Conservation (phyloP, 2,329 filamentous ascomycete genomes). For the Verticillium nubilum region DNA sequence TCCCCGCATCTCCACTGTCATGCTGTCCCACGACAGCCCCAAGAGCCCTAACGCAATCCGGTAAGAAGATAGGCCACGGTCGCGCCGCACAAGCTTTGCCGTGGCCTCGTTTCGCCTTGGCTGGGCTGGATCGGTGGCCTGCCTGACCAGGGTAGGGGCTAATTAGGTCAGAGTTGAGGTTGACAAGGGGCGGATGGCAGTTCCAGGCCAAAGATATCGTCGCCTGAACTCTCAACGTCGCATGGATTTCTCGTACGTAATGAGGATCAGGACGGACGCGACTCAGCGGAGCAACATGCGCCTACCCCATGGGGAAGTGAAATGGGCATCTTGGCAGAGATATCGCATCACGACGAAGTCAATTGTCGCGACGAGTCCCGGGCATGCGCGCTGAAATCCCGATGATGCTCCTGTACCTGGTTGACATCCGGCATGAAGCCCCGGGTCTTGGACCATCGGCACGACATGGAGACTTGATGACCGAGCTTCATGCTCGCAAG, state of each 20-base stretch:
- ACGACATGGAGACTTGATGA: no score
- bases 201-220: background rate
- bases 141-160: background rate
- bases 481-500: no score
- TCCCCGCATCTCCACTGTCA: background rate
- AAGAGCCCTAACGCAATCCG: background rate
- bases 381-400: no score
- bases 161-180: background rate
- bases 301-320: background rate
- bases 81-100: background rate
- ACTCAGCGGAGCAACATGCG: background rate
- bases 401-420: no score
- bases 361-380: background rate
- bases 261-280: background rate
- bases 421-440: no score
- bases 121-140: background rate
- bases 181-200: background rate
- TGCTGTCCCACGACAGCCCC: background rate
- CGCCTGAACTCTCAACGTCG: background rate
- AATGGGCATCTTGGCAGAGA: background rate
- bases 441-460: no score
- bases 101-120: background rate
- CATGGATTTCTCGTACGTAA: background rate
- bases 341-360: background rate
- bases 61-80: conserved; percentile 1